Percentiles rank a stretch among this genome's conserved stretches.
phyloP scores from a whole-genome alignment of 2,329 filamentous ascomycete species.

The Arthrinium phaeospermum region DNA sequence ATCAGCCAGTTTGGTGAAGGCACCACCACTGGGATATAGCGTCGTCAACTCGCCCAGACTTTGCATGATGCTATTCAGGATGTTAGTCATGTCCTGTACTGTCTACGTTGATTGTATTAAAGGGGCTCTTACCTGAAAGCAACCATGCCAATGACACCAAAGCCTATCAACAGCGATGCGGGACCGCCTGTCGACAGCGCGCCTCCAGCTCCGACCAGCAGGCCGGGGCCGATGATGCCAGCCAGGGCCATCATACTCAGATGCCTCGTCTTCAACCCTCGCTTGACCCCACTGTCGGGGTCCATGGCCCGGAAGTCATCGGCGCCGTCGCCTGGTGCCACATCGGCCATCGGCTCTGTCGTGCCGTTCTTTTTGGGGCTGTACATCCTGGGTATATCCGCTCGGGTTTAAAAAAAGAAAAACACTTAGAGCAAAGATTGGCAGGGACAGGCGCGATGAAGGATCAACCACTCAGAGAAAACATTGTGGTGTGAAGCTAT shows the following conservation, averaged over 20 bases:
- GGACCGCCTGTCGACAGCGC: slow-evolving; percentile 73
- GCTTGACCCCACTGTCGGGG: slow-evolving; percentile 69
- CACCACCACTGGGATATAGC: slow-evolving; percentile 72
- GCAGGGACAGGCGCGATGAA: background rate
- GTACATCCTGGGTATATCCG: slow-evolving; percentile 10
- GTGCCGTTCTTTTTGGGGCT: background rate
- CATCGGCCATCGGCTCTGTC: slow-evolving; percentile 1
- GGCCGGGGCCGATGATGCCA: slow-evolving; percentile 62
- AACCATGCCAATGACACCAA: slow-evolving; percentile 73
- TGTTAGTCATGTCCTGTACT: background rate
- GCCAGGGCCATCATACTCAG: slow-evolving; percentile 67
- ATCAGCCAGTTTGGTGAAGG: slow-evolving; percentile 73
- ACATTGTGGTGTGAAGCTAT: background rate
- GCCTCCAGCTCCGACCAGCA: slow-evolving; percentile 74
- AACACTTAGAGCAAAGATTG: background rate
- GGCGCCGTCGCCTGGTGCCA: background rate
- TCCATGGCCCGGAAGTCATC: slow-evolving; percentile 55
- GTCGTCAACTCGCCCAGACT: slow-evolving; percentile 77
- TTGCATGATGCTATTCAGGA: slow-evolving; percentile 66
- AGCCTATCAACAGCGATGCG: slow-evolving; percentile 75
- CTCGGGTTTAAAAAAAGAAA: background rate
- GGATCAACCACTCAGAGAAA: background rate
- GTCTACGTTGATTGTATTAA: too few species aligned
- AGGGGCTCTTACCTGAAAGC: slow-evolving; percentile 50
- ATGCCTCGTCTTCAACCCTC: slow-evolving; percentile 67